phyloP scores from a whole-genome alignment of 805 yeast species.

The Pichia sporocuriosa region DNA sequence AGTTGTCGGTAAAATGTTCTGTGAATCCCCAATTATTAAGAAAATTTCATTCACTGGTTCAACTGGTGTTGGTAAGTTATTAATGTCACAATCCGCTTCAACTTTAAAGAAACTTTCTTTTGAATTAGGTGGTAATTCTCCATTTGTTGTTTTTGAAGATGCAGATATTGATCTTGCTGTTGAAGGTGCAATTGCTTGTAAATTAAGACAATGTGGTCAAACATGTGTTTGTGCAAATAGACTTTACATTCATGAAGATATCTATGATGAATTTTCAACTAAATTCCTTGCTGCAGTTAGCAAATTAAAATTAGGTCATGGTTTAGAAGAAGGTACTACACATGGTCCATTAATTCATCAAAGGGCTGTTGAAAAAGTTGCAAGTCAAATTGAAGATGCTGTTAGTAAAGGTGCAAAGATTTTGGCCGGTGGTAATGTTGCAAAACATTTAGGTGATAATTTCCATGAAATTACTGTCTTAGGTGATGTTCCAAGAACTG shows the following conservation, averaged over 20 bases:
- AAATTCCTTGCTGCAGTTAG: conserved; percentile 41
- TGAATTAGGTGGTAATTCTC: conserved; percentile 88
- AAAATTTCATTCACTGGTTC: conserved; percentile 96
- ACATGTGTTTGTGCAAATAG: conserved; percentile 79
- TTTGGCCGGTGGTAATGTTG: conserved; percentile 51
- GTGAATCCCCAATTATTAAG: conserved; percentile 72
- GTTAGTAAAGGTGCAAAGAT: conserved; percentile 56
- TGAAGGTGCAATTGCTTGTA: conserved; percentile 56
- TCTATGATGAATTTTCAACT: conserved; percentile 57
- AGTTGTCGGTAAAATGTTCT: conserved; percentile 72
- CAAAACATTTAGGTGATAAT: conserved; percentile 50
- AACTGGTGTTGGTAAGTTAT: conserved; percentile 74
- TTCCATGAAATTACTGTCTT: conserved; percentile 67
- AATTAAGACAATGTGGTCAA: conserved; percentile 74
- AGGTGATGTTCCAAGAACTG: conserved; percentile 49
- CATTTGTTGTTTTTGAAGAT: conserved; percentile 75
- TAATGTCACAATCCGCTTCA: conserved; percentile 64
- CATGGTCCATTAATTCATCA: conserved; percentile 74
- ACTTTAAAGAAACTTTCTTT: conserved; percentile 71
- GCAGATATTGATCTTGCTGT: conserved; percentile 62
- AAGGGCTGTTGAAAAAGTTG: conserved; percentile 55
- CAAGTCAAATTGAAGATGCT: conserved; percentile 61
- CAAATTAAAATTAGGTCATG: conserved; percentile 53
- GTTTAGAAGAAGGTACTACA: conserved; percentile 49
- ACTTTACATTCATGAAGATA: conserved; percentile 52